Percentiles rank a stretch among this genome's conserved stretches.
Conservation (phyloP, 768 basidiomycete genomes). For the Dacryopinax spathularia region DNA sequence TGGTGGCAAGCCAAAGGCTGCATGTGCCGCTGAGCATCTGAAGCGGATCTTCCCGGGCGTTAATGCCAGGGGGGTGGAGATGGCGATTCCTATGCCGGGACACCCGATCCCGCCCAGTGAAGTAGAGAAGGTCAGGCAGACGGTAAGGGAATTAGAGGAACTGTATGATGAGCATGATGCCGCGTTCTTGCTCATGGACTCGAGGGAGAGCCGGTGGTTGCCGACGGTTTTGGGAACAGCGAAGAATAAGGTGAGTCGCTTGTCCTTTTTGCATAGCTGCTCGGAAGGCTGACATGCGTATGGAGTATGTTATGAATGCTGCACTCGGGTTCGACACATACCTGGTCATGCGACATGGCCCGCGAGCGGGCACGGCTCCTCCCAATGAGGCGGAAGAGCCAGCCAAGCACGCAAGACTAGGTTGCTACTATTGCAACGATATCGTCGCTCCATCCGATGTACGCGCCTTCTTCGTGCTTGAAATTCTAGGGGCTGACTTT, state of each 20-base stretch:
- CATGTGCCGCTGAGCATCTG: conserved; percentile 70
- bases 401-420: conserved; percentile 33
- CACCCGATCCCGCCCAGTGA: conserved; percentile 64
- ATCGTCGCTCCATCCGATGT: conserved; percentile 94
- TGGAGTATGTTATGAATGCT: conserved; percentile 79
- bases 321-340: conserved; percentile 93
- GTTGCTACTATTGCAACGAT: conserved; percentile 98
- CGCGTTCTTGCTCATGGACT: conserved; percentile 92
- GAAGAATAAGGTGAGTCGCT: conserved; percentile 56
- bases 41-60: conserved; percentile 88
- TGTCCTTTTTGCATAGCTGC: not conserved
- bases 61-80: conserved; percentile 59
- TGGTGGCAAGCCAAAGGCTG: conserved; percentile 88
- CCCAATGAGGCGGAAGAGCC: not conserved
- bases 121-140: conserved; percentile 43
- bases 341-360: conserved; percentile 92
- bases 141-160: conserved; percentile 56
- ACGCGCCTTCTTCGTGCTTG: conserved; percentile 19
- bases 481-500: too few relatives aligned
- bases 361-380: conserved; percentile 31
- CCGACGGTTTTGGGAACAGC: conserved; percentile 77
- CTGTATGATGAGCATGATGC: conserved; percentile 79
- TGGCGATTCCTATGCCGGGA: conserved; percentile 94
- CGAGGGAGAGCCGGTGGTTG: conserved; percentile 92
- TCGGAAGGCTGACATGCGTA: not conserved